Conservation (phyloP, 2,329 filamentous ascomycete genomes). For the Verticillium nubilum region DNA sequence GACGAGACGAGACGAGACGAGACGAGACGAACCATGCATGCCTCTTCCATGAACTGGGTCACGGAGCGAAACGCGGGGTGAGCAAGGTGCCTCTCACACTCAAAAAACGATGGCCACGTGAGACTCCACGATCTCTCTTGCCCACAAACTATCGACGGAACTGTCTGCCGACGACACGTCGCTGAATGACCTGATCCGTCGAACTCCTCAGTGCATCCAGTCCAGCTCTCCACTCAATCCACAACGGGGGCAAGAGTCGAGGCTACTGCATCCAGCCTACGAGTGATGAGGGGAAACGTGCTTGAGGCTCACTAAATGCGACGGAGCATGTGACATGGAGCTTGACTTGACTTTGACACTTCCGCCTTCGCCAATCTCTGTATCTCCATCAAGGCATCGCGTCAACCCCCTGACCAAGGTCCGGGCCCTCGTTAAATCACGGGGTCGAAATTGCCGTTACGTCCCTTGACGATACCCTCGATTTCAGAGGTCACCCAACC, state of each 20-base stretch:
- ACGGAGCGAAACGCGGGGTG: neutral
- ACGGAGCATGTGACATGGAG: neutral
- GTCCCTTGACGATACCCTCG: slow-evolving; percentile 42
- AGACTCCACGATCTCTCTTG: neutral
- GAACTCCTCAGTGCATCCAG: neutral
- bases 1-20: neutral
- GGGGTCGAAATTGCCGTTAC: slow-evolving; percentile 32
- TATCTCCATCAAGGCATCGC: neutral
- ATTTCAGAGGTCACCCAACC: slow-evolving; percentile 60
- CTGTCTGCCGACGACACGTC: neutral
- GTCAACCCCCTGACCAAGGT: too few species aligned
- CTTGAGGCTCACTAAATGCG: neutral
- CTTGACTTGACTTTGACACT: neutral
- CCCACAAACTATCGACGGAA: neutral
- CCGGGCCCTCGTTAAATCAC: slow-evolving; percentile 17
- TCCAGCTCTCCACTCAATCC: neutral
- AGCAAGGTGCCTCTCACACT: neutral
- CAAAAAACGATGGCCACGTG: neutral
- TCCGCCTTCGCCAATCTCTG: neutral
- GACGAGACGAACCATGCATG: neutral
- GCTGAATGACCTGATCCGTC: neutral
- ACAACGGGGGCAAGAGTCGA: neutral
- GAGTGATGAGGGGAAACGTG: neutral
- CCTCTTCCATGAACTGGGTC: neutral
- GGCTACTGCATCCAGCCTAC: neutral